These are phyloP conservation scores for Aphanomyces stellatus DNA, from an alignment of 352 stramenopile species.

Conservation along the genomic window DNA sequence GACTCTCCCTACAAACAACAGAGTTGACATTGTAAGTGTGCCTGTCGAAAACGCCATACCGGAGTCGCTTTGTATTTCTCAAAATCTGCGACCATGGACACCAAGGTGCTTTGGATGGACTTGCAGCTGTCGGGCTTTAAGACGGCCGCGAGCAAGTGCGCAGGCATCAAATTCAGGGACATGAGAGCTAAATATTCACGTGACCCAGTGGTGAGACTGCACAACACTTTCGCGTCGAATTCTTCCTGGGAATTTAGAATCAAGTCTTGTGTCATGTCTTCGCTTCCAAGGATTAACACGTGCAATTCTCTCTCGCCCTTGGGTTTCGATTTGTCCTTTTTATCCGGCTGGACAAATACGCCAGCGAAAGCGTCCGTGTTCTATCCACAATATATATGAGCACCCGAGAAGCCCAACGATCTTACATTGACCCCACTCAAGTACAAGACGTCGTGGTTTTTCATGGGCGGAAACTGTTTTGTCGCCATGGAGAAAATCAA, in stretches of 20 bases:
- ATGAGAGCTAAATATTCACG: constrained; percentile 78
- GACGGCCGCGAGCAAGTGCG: constrained; percentile 70
- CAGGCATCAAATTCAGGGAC: constrained; percentile 75
- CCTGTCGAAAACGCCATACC: constrained; percentile 16
- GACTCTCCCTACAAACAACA: neutral
- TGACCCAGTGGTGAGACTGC: constrained; percentile 68
- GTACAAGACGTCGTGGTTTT: constrained; percentile 68
- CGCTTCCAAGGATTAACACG: constrained; percentile 73
- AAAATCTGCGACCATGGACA: constrained; percentile 52
- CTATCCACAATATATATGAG: neutral
- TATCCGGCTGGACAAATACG: neutral
- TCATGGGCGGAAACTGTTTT: constrained; percentile 32
- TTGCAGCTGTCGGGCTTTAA: constrained; percentile 72
- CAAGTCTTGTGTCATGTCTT: constrained; percentile 28
- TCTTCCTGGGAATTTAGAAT: constrained; percentile 28
- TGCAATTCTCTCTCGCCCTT: constrained; percentile 55
- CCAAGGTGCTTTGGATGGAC: constrained; percentile 62
- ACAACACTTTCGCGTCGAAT: constrained; percentile 66
- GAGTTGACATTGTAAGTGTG: too few relatives aligned
- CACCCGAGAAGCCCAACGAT: neutral
- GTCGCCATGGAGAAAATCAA: constrained; percentile 50
- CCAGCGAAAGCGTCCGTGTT: constrained; percentile 8
- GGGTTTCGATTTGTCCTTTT: constrained; percentile 26
- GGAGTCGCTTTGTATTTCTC: constrained; percentile 38
- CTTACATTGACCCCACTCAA: constrained; percentile 25